Conservation (phyloP, 2,329 filamentous ascomycete species). For the Aspergillus japonicus region DNA sequence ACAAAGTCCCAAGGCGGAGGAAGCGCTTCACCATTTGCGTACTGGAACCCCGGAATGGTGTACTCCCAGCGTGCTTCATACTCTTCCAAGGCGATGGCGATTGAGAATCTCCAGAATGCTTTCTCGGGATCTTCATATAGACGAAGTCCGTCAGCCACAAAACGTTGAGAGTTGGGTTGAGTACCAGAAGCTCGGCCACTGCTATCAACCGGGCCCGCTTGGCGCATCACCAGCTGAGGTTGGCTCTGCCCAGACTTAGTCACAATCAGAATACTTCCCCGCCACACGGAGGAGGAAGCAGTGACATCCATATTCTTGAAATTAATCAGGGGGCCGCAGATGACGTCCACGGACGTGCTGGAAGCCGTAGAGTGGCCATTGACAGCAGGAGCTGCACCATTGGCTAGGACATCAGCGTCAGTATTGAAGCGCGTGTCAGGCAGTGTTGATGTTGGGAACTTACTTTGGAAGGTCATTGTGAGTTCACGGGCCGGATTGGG, state of each 20-base stretch:
- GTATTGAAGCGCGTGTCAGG: background rate
- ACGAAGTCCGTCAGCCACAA: slow-evolving; percentile 51
- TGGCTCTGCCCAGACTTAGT: slow-evolving; percentile 67
- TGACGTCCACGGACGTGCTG: slow-evolving; percentile 38
- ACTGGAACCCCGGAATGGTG: slow-evolving; percentile 64
- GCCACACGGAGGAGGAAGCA: slow-evolving; percentile 55
- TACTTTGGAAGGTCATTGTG: background rate
- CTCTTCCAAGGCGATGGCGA: slow-evolving; percentile 64
- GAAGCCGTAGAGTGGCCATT: slow-evolving; percentile 23
- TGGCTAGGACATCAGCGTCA: background rate
- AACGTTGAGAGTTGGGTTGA: slow-evolving; percentile 17
- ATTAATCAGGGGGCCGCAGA: slow-evolving; percentile 51
- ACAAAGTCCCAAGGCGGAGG: slow-evolving; percentile 54
- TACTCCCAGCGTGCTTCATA: slow-evolving; percentile 80
- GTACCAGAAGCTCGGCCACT: slow-evolving; percentile 19
- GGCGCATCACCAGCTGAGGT: slow-evolving; percentile 55
- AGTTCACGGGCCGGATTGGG: background rate
- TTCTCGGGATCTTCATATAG: slow-evolving; percentile 60
- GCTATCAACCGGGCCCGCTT: slow-evolving; percentile 32
- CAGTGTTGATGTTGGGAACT: background rate
- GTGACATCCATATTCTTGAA: slow-evolving; percentile 47
- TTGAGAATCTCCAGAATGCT: slow-evolving; percentile 60
- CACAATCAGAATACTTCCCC: slow-evolving; percentile 83
- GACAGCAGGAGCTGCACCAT: slow-evolving; percentile 17
- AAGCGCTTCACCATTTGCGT: slow-evolving; percentile 57